These are phyloP conservation scores for Gossypium davidsonii DNA, from an alignment of 441 rosid species.

Conservation along the genomic window DNA sequence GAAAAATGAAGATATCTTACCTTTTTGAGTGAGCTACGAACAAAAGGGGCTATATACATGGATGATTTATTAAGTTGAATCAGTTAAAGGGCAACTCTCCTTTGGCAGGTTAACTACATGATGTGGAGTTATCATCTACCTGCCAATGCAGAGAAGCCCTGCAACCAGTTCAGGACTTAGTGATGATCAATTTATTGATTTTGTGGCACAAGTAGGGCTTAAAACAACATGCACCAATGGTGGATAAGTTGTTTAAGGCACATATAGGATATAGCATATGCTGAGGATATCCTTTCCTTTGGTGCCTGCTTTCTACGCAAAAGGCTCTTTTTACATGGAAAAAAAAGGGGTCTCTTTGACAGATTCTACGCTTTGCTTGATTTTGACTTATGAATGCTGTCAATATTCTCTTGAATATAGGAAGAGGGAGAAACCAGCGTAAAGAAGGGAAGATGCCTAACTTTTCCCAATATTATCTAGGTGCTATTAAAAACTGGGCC, in stretches of 20 bases:
- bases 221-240: background rate
- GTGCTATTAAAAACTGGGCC: too few species aligned
- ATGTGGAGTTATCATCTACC: background rate
- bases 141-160: constrained; percentile 72
- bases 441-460: constrained; percentile 22
- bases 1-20: background rate
- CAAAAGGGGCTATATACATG: background rate
- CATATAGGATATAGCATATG: constrained; percentile 23
- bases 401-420: background rate
- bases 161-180: constrained; percentile 47
- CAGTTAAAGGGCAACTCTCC: constrained; percentile 87
- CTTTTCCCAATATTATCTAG: constrained; percentile 6
- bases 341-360: background rate
- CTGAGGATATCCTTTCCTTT: constrained; percentile 28
- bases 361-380: constrained; percentile 20
- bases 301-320: constrained; percentile 26
- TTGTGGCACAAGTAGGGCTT: background rate
- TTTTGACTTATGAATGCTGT: constrained; percentile 7
- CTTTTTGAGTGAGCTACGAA: background rate
- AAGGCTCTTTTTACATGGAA: constrained; percentile 18
- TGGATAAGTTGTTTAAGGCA: constrained; percentile 10
- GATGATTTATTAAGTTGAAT: constrained; percentile 35
- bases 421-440: constrained; percentile 4
- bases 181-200: background rate
- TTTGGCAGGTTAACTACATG: constrained; percentile 44